Conservation (phyloP, 2,329 filamentous ascomycete species). For the Ophiocordyceps robertsii region DNA sequence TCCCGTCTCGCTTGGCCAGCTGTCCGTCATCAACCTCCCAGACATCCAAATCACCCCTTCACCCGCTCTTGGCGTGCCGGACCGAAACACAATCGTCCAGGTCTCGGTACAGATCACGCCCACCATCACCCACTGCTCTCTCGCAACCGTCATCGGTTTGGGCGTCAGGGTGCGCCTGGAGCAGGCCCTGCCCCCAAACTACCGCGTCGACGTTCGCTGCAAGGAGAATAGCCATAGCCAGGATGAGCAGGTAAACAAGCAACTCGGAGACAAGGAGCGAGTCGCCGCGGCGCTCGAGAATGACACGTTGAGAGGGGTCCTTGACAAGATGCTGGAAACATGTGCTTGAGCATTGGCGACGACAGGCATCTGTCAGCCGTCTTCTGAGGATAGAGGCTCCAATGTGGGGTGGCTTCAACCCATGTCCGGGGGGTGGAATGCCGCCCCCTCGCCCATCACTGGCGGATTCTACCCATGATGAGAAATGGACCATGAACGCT, state of each 20-base stretch:
- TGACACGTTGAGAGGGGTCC: constrained; percentile 71
- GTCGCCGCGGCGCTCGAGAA: constrained; percentile 94
- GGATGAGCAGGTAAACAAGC: constrained; percentile 92
- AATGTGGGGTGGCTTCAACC: no score
- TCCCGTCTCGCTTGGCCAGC: constrained; percentile 79
- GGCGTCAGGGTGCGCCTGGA: constrained; percentile 86
- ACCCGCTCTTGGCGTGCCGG: constrained; percentile 23
- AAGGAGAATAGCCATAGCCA: constrained; percentile 95
- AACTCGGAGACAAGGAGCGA: constrained; percentile 89
- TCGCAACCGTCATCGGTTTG: constrained; percentile 91
- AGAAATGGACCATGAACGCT: no score
- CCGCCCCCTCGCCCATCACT: no score
- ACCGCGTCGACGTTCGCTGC: constrained; percentile 82
- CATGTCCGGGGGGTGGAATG: no score
- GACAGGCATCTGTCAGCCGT: background rate
- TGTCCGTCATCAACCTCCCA: constrained; percentile 90
- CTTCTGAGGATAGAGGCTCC: no score
- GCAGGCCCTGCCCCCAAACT: constrained; percentile 80
- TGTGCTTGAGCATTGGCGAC: constrained; percentile 40
- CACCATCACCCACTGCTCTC: constrained; percentile 91
- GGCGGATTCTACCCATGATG: no score
- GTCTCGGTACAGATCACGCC: constrained; percentile 87
- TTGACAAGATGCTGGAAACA: constrained; percentile 88
- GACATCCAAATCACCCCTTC: constrained; percentile 64
- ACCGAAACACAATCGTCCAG: constrained; percentile 45